Base-by-base conservation (phyloP, 2,329 filamentous ascomycete genomes). In the Drechslerella stenobrocha region DNA sequence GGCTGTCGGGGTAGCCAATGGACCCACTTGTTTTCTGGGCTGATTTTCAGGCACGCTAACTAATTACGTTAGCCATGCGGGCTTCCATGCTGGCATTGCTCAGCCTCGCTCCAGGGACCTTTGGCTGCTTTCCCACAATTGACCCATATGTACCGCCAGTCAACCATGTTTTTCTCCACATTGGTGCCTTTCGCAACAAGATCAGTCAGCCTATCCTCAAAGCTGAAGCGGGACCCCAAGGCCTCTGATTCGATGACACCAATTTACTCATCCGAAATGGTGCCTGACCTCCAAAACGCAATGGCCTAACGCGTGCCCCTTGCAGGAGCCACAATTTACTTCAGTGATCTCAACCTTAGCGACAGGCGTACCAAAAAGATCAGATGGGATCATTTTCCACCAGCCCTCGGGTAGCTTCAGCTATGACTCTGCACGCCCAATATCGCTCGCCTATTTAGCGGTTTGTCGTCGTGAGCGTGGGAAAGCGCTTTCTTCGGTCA, bases 401-500 rank as follows among this genome's bases (percentile, higher is more conserved):
- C 37, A 42, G 15, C 13, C 37, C 15, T 42, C 37, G 37, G 37
- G 37, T 42, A 42, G 37, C 37, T 20, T 20, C 37, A n/a, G 13
- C 18, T 18, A 26, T 51, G 23, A 28, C 34, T 20, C 32, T 52
- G 52, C 59, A 35, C 2, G 61, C 32, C 28, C 24, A 26, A n/a
- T n/a, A n/a, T n/a, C 45, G 46, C 37, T 58, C 53, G 48, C 48
- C 26, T 44, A 35, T 52, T 66, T 24, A 20, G 50, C 34, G 51
- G 35, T 45, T 60, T 26, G 59, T 52, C 30, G 15, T 34, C 52
- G 20, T 7, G 20, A 52, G 3, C 13, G 7, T 30, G 22, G 22
- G 40, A 40, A 26, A 46, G 50, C 45, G 40, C 53, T 34, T 37
- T 50, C 44, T 46, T 52, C 23, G 22, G 24, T 65, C 7, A 42